These are phyloP conservation scores for Leucoagaricus sp. DNA, from an alignment of 1,284 basidiomycete genomes.

Conservation along the genomic window DNA sequence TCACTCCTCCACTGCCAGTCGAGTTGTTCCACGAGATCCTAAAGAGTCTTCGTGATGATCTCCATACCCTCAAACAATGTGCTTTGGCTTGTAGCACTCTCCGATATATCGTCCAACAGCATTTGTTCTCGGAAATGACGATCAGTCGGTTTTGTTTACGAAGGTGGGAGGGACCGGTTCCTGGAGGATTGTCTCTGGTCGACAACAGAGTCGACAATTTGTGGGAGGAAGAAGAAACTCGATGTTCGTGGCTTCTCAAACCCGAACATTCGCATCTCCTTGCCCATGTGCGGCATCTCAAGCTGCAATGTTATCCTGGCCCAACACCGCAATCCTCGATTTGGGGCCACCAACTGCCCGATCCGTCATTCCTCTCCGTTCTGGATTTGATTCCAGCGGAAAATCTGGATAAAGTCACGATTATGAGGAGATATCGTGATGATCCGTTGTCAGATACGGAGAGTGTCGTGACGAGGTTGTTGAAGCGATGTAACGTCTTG, in stretches of 20 bases:
- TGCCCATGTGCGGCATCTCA: constrained; percentile 9
- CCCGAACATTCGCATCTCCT: constrained; percentile 8
- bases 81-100: constrained; percentile 1
- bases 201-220: neutral
- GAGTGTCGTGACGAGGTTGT: neutral
- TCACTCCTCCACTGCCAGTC: constrained; percentile 4
- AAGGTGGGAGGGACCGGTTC: neutral
- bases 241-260: constrained; percentile 7
- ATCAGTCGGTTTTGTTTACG: constrained; percentile 3
- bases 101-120: constrained; percentile 11
- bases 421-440: constrained; percentile 9
- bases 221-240: neutral
- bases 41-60: constrained; percentile 5
- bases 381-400: constrained; percentile 2
- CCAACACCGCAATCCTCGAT: neutral
- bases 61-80: constrained; percentile 6
- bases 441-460: constrained; percentile 12
- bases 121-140: constrained; percentile 10
- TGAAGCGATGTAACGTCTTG: neutral
- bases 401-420: constrained; percentile 11
- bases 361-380: constrained; percentile 4
- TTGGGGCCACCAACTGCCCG: neutral
- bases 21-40: constrained; percentile 11
- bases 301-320: constrained; percentile 10
- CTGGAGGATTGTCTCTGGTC: neutral